Evolutionary conservation across 2,329 filamentous ascomycete genomes (phyloP).

Genomic region (Passalora sequoiae): DNA sequence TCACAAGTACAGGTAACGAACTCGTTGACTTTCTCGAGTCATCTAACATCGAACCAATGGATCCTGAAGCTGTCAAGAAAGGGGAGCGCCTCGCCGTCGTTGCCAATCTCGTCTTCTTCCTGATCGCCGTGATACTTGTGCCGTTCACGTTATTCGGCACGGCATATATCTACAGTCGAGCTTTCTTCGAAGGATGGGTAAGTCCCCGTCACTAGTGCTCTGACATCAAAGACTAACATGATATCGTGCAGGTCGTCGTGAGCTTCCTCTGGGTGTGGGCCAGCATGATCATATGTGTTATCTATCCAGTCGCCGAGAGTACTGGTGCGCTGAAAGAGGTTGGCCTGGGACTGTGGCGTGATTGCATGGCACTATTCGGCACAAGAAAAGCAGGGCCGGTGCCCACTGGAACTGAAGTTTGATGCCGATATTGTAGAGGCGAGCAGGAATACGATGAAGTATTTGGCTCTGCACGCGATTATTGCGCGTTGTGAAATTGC

Average conservation of each 20-base stretch:
- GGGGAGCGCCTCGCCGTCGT: slow-evolving; percentile 37
- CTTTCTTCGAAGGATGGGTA: slow-evolving; percentile 41
- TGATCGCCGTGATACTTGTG: slow-evolving; percentile 37
- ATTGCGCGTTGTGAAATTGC: too few relatives aligned
- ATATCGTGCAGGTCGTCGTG: slow-evolving; percentile 28
- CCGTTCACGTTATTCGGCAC: slow-evolving; percentile 37
- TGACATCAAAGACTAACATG: not conserved
- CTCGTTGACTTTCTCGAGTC: slow-evolving; percentile 41
- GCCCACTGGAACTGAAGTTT: too few relatives aligned
- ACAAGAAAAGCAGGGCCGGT: slow-evolving; percentile 5
- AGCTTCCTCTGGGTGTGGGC: slow-evolving; percentile 42
- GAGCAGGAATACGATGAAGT: too few relatives aligned
- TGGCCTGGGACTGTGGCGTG: slow-evolving; percentile 15
- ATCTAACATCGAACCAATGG: slow-evolving; percentile 40
- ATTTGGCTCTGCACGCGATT: too few relatives aligned
- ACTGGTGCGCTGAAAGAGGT: slow-evolving; percentile 30
- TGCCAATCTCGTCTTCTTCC: slow-evolving; percentile 37
- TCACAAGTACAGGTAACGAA: slow-evolving; percentile 37
- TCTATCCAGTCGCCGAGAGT: slow-evolving; percentile 42
- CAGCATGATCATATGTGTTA: slow-evolving; percentile 37
- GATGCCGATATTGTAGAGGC: too few relatives aligned
- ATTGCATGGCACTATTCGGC: slow-evolving; percentile 10
- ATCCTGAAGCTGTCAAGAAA: slow-evolving; percentile 35
- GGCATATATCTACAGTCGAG: slow-evolving; percentile 38
- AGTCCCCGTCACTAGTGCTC: too few relatives aligned